These are phyloP conservation scores for Rhodocollybia butyracea DNA, from an alignment of 768 basidiomycete genomes.

Conservation along the genomic window DNA sequence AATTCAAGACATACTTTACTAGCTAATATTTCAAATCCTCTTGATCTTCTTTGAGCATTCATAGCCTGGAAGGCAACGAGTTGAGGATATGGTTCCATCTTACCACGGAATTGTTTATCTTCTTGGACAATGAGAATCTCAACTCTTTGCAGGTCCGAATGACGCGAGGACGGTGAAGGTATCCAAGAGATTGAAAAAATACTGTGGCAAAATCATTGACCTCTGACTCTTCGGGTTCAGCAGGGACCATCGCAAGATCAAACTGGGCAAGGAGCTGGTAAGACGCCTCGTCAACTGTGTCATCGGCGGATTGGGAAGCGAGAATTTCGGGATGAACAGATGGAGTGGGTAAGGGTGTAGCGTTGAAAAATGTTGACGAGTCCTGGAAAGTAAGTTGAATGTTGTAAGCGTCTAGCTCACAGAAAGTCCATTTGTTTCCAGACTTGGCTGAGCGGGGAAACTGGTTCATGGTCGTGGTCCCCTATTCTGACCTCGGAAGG, in stretches of 20 bases:
- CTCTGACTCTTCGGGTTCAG: slow-evolving; percentile 28
- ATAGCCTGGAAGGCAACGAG: slow-evolving; percentile 22
- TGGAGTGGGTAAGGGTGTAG: slow-evolving; percentile 16
- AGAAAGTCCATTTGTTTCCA: slow-evolving; percentile 7
- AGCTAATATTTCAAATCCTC: background rate
- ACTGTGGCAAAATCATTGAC: slow-evolving; percentile 30
- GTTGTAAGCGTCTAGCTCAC: slow-evolving; percentile 23
- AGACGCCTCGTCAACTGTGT: slow-evolving; percentile 3
- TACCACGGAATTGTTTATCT: slow-evolving; percentile 16
- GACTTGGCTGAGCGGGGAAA: no score
- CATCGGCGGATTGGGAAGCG: background rate
- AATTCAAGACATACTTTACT: background rate
- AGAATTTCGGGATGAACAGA: slow-evolving; percentile 8
- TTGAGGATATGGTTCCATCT: slow-evolving; percentile 10
- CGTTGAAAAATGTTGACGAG: slow-evolving; percentile 21
- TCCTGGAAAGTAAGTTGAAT: slow-evolving; percentile 19
- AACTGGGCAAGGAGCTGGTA: slow-evolving; percentile 11
- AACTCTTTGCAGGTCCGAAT: slow-evolving; percentile 22
- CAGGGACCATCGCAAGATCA: slow-evolving; percentile 19
- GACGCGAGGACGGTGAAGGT: slow-evolving; percentile 11
- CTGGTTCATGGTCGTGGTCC: no score
- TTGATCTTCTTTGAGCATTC: background rate
- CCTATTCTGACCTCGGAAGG: no score
- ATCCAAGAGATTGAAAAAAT: slow-evolving; percentile 24
- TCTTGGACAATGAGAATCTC: slow-evolving; percentile 24